Base-by-base conservation (phyloP, 192 early-diverging fungal genomes). In the Umbelopsis sp. region DNA sequence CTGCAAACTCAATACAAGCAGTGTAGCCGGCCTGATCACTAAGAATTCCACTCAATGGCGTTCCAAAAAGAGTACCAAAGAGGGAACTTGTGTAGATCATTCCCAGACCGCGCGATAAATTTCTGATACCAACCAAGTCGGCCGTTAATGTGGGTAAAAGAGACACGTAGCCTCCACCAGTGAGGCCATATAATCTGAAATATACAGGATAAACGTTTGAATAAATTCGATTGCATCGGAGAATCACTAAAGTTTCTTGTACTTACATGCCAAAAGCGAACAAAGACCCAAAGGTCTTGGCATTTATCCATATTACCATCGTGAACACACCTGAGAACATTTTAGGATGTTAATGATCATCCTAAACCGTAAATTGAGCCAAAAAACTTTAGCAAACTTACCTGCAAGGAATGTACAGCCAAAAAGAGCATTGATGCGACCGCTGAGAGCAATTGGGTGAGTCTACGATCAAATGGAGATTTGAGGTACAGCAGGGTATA, bases 61-160 rank as follows among this genome's bases (percentile, higher is more conserved):
- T 81, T 21, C 84, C 79, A n/a, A 83, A 29, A 16, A 83, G 44
- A 44, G 74, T 81, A 4, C 80, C 80, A 66, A 78, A 25, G 5
- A 74, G 45, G 14, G 71, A 69, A 47, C 69, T 73, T 54, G 79
- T 69, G 66, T 86, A 86, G 25, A 72, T 38, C 65, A 83, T 72
- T 24, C 84, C 82, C 22, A 85, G 74, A 2, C 74, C 84, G 14
- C 56, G 29, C 16, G 77, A 76, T 22, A 86, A 53, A 11, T 83
- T 79, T 36, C 79, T 72, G n/a, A 83, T 71, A 59, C 86, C 86
- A 0, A 88, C 86, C 17, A 88, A 74, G 38, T 88, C 83, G 0
- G 86, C 86, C 0, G 76, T 75, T 25, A 81, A 73, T 0, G 82
- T 80, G 14, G 86, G 82, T 20, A 82, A 77, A 16, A 88, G 72